A percentile compares a stretch with the other conserved stretches of the same genome.
These are phyloP conservation scores for Aspergillus bombycis DNA, from an alignment of 2,329 filamentous ascomycete species.

Conservation along the genomic window DNA sequence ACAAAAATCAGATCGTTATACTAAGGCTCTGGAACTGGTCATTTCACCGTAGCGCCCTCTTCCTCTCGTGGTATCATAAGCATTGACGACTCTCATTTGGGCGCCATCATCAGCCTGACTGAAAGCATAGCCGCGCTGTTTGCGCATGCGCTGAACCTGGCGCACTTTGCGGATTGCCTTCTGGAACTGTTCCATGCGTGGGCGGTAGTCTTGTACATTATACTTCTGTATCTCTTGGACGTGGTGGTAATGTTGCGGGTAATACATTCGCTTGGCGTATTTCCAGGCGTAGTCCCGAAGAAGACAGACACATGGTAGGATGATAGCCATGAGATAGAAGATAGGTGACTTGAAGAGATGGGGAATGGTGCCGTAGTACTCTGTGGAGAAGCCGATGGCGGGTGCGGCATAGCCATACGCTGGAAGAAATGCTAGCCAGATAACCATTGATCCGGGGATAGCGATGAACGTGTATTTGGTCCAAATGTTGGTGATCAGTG, in stretches of 20 bases:
- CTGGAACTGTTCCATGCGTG: constrained; percentile 99
- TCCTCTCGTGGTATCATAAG: constrained; percentile 93
- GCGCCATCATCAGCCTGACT: constrained; percentile 91
- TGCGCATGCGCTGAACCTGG: constrained; percentile 98
- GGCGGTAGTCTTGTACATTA: constrained; percentile 98
- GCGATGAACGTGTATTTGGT: constrained; percentile 97
- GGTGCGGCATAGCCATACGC: constrained; percentile 86
- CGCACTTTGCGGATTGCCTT: constrained; percentile 98
- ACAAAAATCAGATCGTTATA: constrained; percentile 19
- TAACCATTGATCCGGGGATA: constrained; percentile 87
- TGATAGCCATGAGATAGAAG: constrained; percentile 89
- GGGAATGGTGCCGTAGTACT: constrained; percentile 84
- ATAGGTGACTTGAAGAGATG: constrained; percentile 77
- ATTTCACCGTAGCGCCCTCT: constrained; percentile 95
- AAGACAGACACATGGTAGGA: constrained; percentile 79
- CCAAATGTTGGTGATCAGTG: constrained; percentile 95
- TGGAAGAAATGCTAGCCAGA: constrained; percentile 91
- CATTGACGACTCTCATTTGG: constrained; percentile 91
- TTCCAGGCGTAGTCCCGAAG: constrained; percentile 94
- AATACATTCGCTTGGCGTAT: constrained; percentile 96
- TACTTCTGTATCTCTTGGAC: constrained; percentile 99
- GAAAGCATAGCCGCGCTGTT: constrained; percentile 97
- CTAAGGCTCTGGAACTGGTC: constrained; percentile 61
- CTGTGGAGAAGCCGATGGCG: constrained; percentile 75
- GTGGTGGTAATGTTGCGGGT: constrained; percentile 92